These are phyloP conservation scores for Sugiyamaella chiloensis DNA, from an alignment of 805 yeast species.

Conservation along the genomic window DNA sequence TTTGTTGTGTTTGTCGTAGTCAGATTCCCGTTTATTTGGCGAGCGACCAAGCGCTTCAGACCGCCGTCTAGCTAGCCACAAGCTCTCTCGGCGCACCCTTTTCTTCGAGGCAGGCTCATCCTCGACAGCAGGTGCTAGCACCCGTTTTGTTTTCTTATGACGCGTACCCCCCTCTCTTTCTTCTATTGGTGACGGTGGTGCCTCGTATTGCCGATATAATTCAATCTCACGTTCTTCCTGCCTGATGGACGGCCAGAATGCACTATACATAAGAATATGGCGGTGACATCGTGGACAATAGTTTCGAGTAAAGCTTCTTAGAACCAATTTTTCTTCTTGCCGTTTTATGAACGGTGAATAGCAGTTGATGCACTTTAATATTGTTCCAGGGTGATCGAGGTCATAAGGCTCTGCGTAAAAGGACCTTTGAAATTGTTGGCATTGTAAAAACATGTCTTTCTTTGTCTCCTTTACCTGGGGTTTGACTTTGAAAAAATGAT, in stretches of 20 bases:
- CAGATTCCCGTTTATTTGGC: conserved; percentile 7
- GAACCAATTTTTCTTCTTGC: conserved; percentile 15
- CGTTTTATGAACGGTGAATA: conserved; percentile 13
- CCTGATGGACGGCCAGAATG: conserved; percentile 29
- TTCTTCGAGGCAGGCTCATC: neutral
- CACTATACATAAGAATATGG: conserved; percentile 29
- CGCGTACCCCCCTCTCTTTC: neutral
- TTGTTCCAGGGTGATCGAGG: conserved; percentile 1
- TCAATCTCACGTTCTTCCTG: conserved; percentile 15
- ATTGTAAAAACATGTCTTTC: conserved; percentile 1
- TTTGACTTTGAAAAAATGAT: neutral
- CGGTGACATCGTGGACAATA: conserved; percentile 34
- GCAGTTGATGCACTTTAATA: conserved; percentile 23
- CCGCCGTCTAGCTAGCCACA: conserved; percentile 3
- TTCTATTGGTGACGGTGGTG: neutral
- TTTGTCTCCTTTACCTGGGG: neutral
- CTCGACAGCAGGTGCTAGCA: conserved; percentile 1
- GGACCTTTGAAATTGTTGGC: conserved; percentile 5
- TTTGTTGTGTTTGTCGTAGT: neutral
- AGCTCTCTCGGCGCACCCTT: neutral
- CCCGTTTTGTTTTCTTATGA: neutral
- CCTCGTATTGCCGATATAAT: conserved; percentile 12
- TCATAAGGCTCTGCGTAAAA: conserved; percentile 9
- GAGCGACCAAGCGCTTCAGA: conserved; percentile 13
- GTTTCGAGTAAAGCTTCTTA: conserved; percentile 17